phyloP scores from a whole-genome alignment of 805 yeast species.

The Diddensiella santjacobensis region DNA sequence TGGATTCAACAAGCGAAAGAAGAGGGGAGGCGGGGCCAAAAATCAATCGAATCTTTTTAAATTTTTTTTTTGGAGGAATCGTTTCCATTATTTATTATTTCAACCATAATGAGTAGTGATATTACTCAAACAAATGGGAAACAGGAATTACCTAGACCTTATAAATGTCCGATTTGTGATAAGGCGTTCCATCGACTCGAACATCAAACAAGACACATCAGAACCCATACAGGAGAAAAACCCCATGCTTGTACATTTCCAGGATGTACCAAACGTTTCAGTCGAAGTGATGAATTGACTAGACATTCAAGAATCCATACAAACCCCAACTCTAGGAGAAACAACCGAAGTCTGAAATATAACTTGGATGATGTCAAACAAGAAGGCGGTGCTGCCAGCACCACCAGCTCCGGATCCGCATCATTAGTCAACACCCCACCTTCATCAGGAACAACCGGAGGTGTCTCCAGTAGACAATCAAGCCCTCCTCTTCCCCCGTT shows the following conservation, averaged over 20 bases:
- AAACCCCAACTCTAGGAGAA: constrained; percentile 36
- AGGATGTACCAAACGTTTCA: constrained; percentile 76
- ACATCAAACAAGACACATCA: constrained; percentile 85
- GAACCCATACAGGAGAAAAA: constrained; percentile 92
- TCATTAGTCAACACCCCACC: constrained; percentile 3
- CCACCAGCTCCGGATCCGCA: not conserved
- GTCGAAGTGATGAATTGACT: constrained; percentile 80
- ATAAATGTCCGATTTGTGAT: constrained; percentile 77
- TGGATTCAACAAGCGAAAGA: no score
- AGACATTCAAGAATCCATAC: constrained; percentile 78
- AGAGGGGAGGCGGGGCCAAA: no score
- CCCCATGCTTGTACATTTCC: constrained; percentile 83
- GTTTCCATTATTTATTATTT: no score
- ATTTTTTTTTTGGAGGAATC: no score
- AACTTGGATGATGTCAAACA: constrained; percentile 11
- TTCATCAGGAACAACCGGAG: constrained; percentile 3
- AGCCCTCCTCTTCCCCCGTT: constrained; percentile 13
- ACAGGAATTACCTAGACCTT: constrained; percentile 55
- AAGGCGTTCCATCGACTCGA: constrained; percentile 86
- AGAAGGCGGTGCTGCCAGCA: constrained; percentile 4
- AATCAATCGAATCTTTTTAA: no score
- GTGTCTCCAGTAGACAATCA: constrained; percentile 5
- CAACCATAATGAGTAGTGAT: not conserved
- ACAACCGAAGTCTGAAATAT: constrained; percentile 18
- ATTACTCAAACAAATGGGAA: constrained; percentile 9